phyloP scores from a whole-genome alignment of 495 filamentous ascomycete genomes.

The Amorphotheca resinae region DNA sequence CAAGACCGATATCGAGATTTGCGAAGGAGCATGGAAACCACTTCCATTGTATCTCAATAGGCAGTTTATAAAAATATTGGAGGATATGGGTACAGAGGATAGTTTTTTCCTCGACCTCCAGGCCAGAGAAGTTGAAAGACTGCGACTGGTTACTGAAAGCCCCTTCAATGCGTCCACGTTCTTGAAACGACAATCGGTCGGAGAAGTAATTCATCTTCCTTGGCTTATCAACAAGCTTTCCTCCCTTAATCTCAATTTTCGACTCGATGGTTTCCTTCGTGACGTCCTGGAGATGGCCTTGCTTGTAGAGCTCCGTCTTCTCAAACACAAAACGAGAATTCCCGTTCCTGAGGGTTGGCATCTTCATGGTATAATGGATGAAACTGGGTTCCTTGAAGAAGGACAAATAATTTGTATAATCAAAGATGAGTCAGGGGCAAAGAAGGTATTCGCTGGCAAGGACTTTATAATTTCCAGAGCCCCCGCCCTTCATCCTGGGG shows the following conservation, averaged over 20 bases:
- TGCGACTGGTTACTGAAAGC: conserved; percentile 41
- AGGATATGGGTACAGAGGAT: conserved; percentile 47
- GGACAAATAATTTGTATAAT: conserved; percentile 46
- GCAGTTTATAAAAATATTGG: conserved; percentile 70
- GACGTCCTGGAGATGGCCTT: conserved; percentile 51
- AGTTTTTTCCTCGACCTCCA: conserved; percentile 51
- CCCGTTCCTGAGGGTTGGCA: conserved; percentile 54
- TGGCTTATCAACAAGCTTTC: conserved; percentile 44
- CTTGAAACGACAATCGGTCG: conserved; percentile 42
- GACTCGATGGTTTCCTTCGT: conserved; percentile 50
- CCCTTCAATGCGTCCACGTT: conserved; percentile 49
- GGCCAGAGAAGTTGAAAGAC: conserved; percentile 36
- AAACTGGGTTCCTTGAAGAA: conserved; percentile 55
- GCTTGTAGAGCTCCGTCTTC: conserved; percentile 48
- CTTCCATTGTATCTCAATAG: conserved; percentile 61
- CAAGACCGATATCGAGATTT: conserved; percentile 54
- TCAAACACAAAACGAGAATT: conserved; percentile 70
- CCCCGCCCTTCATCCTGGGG: conserved; percentile 69
- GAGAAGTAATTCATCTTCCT: conserved; percentile 39
- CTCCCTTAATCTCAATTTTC: conserved; percentile 44
- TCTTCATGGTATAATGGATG: conserved; percentile 73
- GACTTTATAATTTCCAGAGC: conserved; percentile 51
- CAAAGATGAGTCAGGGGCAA: conserved; percentile 26
- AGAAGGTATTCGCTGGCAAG: conserved; percentile 19
- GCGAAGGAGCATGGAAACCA: conserved; percentile 49